These are phyloP conservation scores for Wickerhamiella vanderwaltii DNA, from an alignment of 805 yeast genomes.

Conservation along the genomic window DNA sequence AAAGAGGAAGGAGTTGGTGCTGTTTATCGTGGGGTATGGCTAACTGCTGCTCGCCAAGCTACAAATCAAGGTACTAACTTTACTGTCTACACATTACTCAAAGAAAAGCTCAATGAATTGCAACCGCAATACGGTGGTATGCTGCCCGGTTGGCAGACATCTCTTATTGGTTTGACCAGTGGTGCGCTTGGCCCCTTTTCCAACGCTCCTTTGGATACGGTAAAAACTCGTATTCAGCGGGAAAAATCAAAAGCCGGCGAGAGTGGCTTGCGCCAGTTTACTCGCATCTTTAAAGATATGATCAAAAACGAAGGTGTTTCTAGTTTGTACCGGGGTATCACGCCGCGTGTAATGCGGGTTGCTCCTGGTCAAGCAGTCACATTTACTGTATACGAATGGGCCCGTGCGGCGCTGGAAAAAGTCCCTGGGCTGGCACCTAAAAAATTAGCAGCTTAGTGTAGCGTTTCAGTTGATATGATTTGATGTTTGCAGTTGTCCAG, in stretches of 20 bases:
- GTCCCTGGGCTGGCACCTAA: slow-evolving; percentile 18
- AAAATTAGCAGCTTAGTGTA: slow-evolving; percentile 11
- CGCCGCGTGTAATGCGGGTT: slow-evolving; percentile 97
- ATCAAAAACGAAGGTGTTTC: slow-evolving; percentile 78
- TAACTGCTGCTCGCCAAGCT: slow-evolving; percentile 96
- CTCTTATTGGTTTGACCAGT: slow-evolving; percentile 75
- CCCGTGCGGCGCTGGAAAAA: slow-evolving; percentile 49
- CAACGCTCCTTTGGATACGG: slow-evolving; percentile 94
- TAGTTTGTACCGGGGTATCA: slow-evolving; percentile 91
- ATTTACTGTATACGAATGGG: slow-evolving; percentile 88
- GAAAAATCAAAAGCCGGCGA: slow-evolving; percentile 53
- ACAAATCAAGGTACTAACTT: slow-evolving; percentile 97
- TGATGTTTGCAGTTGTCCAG: neutral
- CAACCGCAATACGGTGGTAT: slow-evolving; percentile 41
- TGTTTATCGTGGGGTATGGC: slow-evolving; percentile 83
- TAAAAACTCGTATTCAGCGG: slow-evolving; percentile 92
- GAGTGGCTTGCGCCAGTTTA: slow-evolving; percentile 65
- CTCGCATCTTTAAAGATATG: slow-evolving; percentile 67
- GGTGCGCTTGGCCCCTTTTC: slow-evolving; percentile 98
- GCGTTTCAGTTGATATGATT: neutral
- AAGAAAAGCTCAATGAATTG: slow-evolving; percentile 48
- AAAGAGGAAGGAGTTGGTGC: slow-evolving; percentile 87
- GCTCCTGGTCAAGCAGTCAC: slow-evolving; percentile 99
- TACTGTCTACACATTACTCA: slow-evolving; percentile 82
- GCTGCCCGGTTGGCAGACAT: slow-evolving; percentile 90